Percentiles rank a stretch among this genome's conserved stretches.
phyloP scores from a whole-genome alignment of 345 rosid species.

The Nephelium lappaceum region DNA sequence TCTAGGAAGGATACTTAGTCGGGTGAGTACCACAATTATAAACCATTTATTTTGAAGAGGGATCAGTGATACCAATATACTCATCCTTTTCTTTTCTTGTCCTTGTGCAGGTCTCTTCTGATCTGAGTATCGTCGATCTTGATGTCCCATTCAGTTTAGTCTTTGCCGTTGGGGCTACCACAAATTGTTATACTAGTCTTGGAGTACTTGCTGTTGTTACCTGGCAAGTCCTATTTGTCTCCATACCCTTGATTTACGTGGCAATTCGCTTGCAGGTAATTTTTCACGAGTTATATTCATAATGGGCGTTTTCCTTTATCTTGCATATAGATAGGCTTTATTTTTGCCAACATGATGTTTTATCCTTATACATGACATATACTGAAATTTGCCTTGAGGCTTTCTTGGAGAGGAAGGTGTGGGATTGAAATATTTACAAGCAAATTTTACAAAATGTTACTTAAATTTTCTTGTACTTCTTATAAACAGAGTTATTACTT shows the following conservation, averaged over 20 bases:
- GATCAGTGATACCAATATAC: conserved; percentile 1
- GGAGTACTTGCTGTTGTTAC: conserved; percentile 79
- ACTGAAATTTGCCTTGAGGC: background rate
- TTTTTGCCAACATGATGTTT: background rate
- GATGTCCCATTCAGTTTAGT: conserved; percentile 75
- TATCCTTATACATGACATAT: background rate
- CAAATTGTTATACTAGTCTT: conserved; percentile 64
- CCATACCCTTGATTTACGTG: conserved; percentile 65
- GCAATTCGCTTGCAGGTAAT: conserved; percentile 83
- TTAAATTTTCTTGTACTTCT: background rate
- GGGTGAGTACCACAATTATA: conserved; percentile 43
- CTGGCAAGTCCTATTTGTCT: conserved; percentile 89
- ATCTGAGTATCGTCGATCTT: conserved; percentile 89
- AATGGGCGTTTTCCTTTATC: background rate
- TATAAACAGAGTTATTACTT: conserved; percentile 72
- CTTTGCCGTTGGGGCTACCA: conserved; percentile 65
- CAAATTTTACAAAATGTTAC: conserved; percentile 3
- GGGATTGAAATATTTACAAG: background rate
- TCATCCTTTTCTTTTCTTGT: background rate
- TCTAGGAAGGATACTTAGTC: conserved; percentile 74
- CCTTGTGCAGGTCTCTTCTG: conserved; percentile 62
- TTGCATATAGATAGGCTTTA: background rate
- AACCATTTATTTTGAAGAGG: background rate
- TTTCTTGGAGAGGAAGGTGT: background rate
- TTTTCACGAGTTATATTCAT: background rate